Evolutionary conservation across 805 yeast genomes (phyloP).

Genomic region (Teunomyces tritomae): DNA sequence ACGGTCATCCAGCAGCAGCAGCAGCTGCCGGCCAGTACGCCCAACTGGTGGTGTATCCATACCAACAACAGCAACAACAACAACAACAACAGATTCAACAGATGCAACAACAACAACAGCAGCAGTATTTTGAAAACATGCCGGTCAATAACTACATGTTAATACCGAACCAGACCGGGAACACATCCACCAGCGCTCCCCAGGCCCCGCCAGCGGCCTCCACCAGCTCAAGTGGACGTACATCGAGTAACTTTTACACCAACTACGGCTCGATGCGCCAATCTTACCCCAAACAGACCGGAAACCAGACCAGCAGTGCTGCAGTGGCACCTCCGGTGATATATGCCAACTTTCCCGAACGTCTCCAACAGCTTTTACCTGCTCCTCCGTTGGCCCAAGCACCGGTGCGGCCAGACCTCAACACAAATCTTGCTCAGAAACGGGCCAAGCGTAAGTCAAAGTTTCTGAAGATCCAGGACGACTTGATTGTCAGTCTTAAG

Average conservation of each 20-base stretch:
- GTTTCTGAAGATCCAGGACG: conserved; percentile 67
- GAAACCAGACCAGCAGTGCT: not conserved
- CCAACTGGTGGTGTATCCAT: conserved; percentile 7
- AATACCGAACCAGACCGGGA: conserved; percentile 14
- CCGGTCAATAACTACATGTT: conserved; percentile 22
- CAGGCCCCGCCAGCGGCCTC: not conserved
- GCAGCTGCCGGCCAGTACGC: conserved; percentile 3
- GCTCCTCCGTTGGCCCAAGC: conserved; percentile 48
- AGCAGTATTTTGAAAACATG: conserved; percentile 11
- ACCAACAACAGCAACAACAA: conserved; percentile 12
- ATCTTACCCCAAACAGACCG: not conserved
- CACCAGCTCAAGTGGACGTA: not conserved
- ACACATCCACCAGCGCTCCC: not conserved
- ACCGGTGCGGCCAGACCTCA: conserved; percentile 42
- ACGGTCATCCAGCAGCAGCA: conserved; percentile 1
- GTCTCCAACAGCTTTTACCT: conserved; percentile 36
- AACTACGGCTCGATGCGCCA: conserved; percentile 1
- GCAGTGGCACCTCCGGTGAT: conserved; percentile 10
- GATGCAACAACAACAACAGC: conserved; percentile 3
- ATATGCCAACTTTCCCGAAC: conserved; percentile 22
- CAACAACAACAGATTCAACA: conserved; percentile 7
- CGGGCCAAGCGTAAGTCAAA: conserved; percentile 64
- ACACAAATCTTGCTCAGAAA: conserved; percentile 42
- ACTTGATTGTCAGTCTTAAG: conserved; percentile 58
- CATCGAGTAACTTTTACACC: not conserved